Evolutionary conservation across 2,329 filamentous ascomycete genomes (phyloP), one percentile per base, ranked within the genome.

Genomic region (Colletotrichum kahawae): DNA sequence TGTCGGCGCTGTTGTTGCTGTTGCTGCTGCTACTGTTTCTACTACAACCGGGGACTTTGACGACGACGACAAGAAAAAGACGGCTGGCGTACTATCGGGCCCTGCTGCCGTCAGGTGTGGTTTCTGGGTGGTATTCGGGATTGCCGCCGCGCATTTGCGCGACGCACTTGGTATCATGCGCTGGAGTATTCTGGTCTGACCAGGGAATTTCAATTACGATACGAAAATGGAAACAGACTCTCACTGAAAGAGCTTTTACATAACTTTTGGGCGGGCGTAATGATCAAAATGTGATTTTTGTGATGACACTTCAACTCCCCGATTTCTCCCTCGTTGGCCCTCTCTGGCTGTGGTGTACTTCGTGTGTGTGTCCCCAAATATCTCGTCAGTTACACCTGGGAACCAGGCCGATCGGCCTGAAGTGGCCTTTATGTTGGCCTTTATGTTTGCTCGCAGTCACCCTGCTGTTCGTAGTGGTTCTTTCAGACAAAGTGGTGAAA

Each of bases 221-320:
- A 75, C 73, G 73, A 75, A 75, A 75, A 60, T 72, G 72, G 73
- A 70, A 75, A 75, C 72, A 75, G 63, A 72, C 63, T 75, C 67
- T 73, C 67, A 64, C 24, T 27, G 36, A 13, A 63, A 72, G 73
- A 69, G 73, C 63, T 67, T 51, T 57, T 75, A 75, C 34, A 72
- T 67, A 68, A 21, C 36, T 48, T 33, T 66, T 21, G 54, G 73
- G 43, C 21, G 69, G 73, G 73, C 73, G 69, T 75, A 75, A 75
- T 75, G 69, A 73, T 66, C 62, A 75, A 72, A 68, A 68, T 64
- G 73, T 75, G 73, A 72, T 75, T 73, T 74, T 60, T 68, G 73
- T 73, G 73, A 68, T 63, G 66, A 63, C 34, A 48, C 29, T 64
- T 48, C 34, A 68, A 67, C 21, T 24, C 33, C 31, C 43, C 43